Base-by-base conservation (phyloP, 148 eudicot genomes). In the Suaeda aralocaspica region DNA sequence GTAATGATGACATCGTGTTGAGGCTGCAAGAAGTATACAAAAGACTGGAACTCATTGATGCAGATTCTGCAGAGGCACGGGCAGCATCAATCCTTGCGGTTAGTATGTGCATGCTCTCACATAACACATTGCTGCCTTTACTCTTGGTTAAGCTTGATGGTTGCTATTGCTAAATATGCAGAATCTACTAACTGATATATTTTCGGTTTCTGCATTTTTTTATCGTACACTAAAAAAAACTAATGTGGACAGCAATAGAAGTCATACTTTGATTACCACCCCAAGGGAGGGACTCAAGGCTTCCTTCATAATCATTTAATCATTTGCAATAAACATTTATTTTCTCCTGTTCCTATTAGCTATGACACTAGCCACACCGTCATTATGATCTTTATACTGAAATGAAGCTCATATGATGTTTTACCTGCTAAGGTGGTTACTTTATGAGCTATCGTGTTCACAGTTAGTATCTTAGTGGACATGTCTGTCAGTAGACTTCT, bases 41-140 rank as follows among this genome's bases (percentile, higher is more conserved):
- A 81, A 87, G 96, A 71, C 93, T 95, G 57, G 99, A 91, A 77
- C 79, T 84, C 63, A 91, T 95, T 44, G 99, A 95, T 72, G 97
- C 99, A 30, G 85, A 95, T 80, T 87, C 99, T 65, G 99, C 97
- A 4, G 97, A 88, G 80, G 80, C 99, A 42, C 96, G 99, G 48
- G 99, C 96, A 59, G 90, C 99, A 64, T 79, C 97, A 69, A 95
- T 95, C 81, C 96, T 95, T 72, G 93, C 97, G 81, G 99, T 95
- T 60, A 82, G 94, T 85, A 73, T 65, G 42, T 39, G 25, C 21
- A 53, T 58, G 24, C 33, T 18, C 19, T 31, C 18, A 19, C 16
- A 46, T 46, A 13, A 5, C 28, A 21, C 36, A 28, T 51, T 67
- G 50, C 30, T 71, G 39, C 53, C 55, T 34, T 53, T 22, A 14